Conservation (phyloP, 2,329 filamentous ascomycete genomes). For the Bipolaris bicolor region DNA sequence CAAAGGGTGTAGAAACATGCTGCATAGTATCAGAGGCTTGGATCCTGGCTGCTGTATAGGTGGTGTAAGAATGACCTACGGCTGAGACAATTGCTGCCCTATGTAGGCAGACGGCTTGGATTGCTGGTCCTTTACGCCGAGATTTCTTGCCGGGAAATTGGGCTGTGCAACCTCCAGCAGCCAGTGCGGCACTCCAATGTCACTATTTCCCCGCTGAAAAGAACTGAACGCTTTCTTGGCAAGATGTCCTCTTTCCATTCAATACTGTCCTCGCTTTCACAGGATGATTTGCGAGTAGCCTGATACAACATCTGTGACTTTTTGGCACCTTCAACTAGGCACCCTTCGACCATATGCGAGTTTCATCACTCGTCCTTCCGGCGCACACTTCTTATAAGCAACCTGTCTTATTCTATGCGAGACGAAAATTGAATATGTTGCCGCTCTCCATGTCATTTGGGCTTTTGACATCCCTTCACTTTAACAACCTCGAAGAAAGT, state of each 20-base stretch:
- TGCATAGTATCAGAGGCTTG: background rate
- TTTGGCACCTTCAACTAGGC: no score
- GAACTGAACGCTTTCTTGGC: no score
- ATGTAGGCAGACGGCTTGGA: background rate
- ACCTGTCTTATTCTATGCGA: background rate
- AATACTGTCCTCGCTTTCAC: no score
- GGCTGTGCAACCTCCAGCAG: background rate
- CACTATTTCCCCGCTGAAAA: background rate
- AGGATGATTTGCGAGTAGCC: no score
- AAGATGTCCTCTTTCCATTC: no score
- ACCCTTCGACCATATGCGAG: no score
- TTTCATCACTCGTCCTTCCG: no score
- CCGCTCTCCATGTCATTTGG: constrained; percentile 2
- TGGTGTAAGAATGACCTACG: background rate
- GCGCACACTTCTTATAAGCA: background rate
- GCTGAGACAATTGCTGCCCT: background rate
- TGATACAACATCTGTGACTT: no score
- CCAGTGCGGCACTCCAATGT: background rate
- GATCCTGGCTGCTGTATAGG: no score
- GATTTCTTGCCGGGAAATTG: no score
- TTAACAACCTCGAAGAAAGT: background rate
- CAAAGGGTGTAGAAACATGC: background rate
- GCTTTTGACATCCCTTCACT: background rate
- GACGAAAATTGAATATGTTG: background rate
- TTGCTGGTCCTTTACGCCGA: background rate